Conservation (phyloP, 306 rosid genomes). For the Urtica urens region DNA sequence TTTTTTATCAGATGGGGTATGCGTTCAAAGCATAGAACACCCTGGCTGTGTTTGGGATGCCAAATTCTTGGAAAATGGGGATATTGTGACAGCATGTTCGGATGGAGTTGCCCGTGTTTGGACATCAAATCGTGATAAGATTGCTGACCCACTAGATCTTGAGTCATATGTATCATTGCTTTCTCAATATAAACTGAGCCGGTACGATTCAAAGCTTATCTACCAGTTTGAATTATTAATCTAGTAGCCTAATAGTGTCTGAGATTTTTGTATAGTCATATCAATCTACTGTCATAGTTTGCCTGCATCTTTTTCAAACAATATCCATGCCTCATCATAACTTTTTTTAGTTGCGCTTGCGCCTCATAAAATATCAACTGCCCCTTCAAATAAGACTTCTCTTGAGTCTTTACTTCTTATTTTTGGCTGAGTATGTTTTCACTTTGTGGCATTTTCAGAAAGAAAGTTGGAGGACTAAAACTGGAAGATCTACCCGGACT, state of each 20-base stretch:
- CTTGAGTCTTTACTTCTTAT: slow-evolving; percentile 1
- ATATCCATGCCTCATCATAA: too few relatives aligned
- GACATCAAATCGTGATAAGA: slow-evolving; percentile 52
- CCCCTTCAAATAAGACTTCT: too few relatives aligned
- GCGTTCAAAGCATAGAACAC: slow-evolving; percentile 92
- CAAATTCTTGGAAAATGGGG: slow-evolving; percentile 90
- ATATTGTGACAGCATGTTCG: slow-evolving; percentile 90
- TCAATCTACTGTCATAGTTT: neutral
- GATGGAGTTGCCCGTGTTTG: slow-evolving; percentile 82
- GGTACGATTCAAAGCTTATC: slow-evolving; percentile 30
- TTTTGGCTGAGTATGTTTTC: slow-evolving; percentile 5
- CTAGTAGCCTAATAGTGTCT: too few relatives aligned
- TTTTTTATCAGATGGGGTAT: slow-evolving; percentile 59
- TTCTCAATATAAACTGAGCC: slow-evolving; percentile 64
- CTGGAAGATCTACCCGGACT: slow-evolving; percentile 81
- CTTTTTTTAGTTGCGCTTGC: too few relatives aligned
- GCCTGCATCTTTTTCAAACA: too few relatives aligned
- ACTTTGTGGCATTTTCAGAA: slow-evolving; percentile 33
- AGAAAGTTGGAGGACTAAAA: slow-evolving; percentile 87
- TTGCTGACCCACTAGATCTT: slow-evolving; percentile 55
- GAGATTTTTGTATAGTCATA: too few relatives aligned
- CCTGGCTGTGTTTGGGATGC: slow-evolving; percentile 99
- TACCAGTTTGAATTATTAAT: slow-evolving; percentile 10
- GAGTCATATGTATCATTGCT: slow-evolving; percentile 59
- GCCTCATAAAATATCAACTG: too few relatives aligned